Percentiles rank a stretch among this genome's conserved stretches.
These are phyloP conservation scores for Leucogyrophana mollusca DNA, from an alignment of 768 basidiomycete species.

Conservation along the genomic window DNA sequence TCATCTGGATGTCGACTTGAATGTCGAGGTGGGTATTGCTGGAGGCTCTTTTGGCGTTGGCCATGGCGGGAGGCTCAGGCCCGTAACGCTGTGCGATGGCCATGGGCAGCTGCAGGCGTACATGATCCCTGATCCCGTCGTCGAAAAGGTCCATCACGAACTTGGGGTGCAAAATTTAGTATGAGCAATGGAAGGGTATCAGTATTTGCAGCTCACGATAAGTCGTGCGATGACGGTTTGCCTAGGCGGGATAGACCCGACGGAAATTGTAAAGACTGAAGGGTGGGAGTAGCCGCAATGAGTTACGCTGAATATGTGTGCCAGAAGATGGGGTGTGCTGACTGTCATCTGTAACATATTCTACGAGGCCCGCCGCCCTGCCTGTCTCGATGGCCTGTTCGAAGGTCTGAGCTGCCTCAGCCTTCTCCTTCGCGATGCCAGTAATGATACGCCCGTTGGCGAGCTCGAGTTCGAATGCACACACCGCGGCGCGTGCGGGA, in stretches of 20 bases:
- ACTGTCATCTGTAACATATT: slow-evolving; percentile 54
- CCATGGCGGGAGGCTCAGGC: slow-evolving; percentile 36
- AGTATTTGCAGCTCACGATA: slow-evolving; percentile 33
- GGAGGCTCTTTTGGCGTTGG: slow-evolving; percentile 21
- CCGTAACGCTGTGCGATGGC: slow-evolving; percentile 55
- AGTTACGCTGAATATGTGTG: background rate
- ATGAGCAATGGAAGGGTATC: background rate
- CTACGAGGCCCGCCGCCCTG: slow-evolving; percentile 42
- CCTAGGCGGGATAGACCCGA: slow-evolving; percentile 49
- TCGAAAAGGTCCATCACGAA: slow-evolving; percentile 55
- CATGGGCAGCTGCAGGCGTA: slow-evolving; percentile 56
- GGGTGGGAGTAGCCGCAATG: background rate
- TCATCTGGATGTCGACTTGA: slow-evolving; percentile 47
- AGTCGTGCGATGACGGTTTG: slow-evolving; percentile 39
- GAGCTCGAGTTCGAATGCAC: slow-evolving; percentile 49
- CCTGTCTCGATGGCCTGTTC: slow-evolving; percentile 40
- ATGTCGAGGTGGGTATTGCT: slow-evolving; percentile 38
- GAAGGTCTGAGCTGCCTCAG: slow-evolving; percentile 38
- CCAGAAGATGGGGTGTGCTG: slow-evolving; percentile 14
- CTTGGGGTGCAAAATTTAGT: slow-evolving; percentile 24
- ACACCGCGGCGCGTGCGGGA: slow-evolving; percentile 53
- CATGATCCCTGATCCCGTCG: slow-evolving; percentile 44
- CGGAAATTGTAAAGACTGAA: slow-evolving; percentile 56
- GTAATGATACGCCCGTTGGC: slow-evolving; percentile 41
- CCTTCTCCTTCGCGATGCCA: slow-evolving; percentile 50